A percentile compares a stretch with the other conserved stretches of the same genome.
Conservation (phyloP, 441 rosid species). For the Omphalea diandra region DNA sequence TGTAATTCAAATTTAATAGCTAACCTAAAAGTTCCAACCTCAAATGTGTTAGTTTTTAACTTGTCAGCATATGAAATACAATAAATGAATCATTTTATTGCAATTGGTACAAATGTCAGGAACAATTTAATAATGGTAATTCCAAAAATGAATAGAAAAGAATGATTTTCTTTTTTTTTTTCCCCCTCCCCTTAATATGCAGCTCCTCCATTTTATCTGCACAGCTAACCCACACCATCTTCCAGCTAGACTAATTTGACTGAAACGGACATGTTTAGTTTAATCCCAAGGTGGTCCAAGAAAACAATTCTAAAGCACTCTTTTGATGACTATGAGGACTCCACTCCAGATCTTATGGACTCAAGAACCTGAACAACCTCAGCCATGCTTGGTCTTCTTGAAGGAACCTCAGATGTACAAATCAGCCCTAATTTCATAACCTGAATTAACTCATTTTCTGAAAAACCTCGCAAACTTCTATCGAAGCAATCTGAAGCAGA, state of each 20-base stretch:
- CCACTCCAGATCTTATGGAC: conserved; percentile 70
- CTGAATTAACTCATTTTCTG: conserved; percentile 89
- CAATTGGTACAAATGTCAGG: conserved; percentile 26
- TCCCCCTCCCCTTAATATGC: conserved; percentile 19
- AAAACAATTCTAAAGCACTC: conserved; percentile 13
- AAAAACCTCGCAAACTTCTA: conserved; percentile 58
- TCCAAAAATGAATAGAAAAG: conserved; percentile 47
- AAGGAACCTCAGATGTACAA: conserved; percentile 69
- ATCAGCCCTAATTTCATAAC: conserved; percentile 91
- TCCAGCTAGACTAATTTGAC: conserved; percentile 28
- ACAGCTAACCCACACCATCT: conserved; percentile 36
- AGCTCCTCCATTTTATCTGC: conserved; percentile 30
- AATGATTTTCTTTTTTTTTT: conserved; percentile 32
- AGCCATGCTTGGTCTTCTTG: conserved; percentile 96
- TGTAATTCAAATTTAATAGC: background rate
- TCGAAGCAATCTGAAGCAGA: conserved; percentile 88
- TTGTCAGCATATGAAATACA: conserved; percentile 8
- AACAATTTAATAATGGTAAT: conserved; percentile 33
- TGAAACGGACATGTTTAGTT: conserved; percentile 17
- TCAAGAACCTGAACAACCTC: conserved; percentile 97
- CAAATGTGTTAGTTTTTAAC: background rate
- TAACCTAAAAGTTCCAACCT: background rate
- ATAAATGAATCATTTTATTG: conserved; percentile 44
- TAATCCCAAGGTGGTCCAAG: conserved; percentile 19
- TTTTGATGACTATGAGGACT: conserved; percentile 40